Percentiles rank a stretch among this genome's conserved stretches.
These are phyloP conservation scores for Phytophthora fragariaefolia DNA, from an alignment of 352 stramenopile species.

Conservation along the genomic window DNA sequence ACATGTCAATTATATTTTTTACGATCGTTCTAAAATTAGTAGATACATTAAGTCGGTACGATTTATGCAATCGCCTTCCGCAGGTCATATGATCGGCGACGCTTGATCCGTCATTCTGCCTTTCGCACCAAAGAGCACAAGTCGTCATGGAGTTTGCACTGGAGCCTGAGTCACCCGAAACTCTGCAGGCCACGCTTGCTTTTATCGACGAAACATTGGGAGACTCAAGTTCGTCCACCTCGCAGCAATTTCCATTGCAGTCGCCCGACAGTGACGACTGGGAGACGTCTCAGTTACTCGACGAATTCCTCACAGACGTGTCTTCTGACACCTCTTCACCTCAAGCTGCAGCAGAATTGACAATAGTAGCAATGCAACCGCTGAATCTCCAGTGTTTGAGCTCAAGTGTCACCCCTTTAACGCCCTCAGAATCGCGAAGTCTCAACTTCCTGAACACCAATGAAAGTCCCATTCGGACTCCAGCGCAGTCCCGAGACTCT, in stretches of 20 bases:
- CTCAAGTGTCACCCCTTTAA: neutral
- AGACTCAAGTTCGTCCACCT: conserved; percentile 1
- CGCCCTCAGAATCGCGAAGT: neutral
- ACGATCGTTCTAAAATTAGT: no score
- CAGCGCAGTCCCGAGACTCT: neutral
- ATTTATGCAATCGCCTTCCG: neutral
- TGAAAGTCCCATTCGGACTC: neutral
- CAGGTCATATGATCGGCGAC: neutral
- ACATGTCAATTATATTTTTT: no score
- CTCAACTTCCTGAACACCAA: neutral
- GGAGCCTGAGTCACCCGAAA: conserved; percentile 23
- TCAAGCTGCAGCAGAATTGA: neutral
- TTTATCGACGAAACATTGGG: conserved; percentile 29
- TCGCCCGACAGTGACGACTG: conserved; percentile 9
- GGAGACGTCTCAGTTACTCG: conserved; percentile 12
- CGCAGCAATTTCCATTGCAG: neutral
- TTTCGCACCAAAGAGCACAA: neutral
- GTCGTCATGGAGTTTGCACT: conserved; percentile 20
- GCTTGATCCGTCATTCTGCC: conserved; percentile 13
- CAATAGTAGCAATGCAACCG: neutral
- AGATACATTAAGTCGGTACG: neutral
- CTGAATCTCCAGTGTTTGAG: neutral
- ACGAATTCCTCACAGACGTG: conserved; percentile 21
- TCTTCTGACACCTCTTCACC: conserved; percentile 10
- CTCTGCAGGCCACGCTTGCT: conserved; percentile 24